Base-by-base conservation (phyloP, 495 filamentous ascomycete species). In the Lepidopterella palustris region DNA sequence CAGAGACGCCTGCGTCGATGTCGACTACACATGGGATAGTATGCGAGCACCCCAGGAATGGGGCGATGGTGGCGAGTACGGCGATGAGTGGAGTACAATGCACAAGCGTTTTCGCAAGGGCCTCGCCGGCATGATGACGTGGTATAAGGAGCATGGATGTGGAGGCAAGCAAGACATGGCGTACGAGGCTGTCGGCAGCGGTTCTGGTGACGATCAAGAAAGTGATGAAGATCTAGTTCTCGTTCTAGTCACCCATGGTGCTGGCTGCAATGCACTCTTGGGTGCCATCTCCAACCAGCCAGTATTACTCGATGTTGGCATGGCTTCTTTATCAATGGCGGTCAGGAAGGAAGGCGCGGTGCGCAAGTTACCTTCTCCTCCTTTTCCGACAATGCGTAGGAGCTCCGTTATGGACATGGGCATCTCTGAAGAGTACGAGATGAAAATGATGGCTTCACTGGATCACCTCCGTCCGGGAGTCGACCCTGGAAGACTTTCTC, bases 11-110 rank as follows among this genome's bases (percentile, higher is more conserved):
- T 96, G 91, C 66, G 81, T 88, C 4, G 83, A 86, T 40, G 80
- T 96, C 15, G 95, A 97, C 72, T 92, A 87, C 67, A 87, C 90
- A 67, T 99, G 93, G 93, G 91, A 99, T 63, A 96, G 90, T 60
- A 92, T 89, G 77, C 81, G 86, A 42, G 76, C 78, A 0, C 83
- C 87, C 0, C 78, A 84, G 24, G 76, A 84, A 26, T 96, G 92
- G 86, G 93, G 91, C 13, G 81, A 88, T 62, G 93, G 93, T 0
- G 95, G 91, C 10, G 82, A 87, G 23, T 87, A 88, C 60, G 90
- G 88, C 0, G 93, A 99, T 68, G 93, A 97, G 73, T 99, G 93
- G 93, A 86, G 89, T 35, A 72, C 79, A 3, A 97, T 99, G 92
- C 95, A 97, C 70, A 86, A 83, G 67, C 80, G 93, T 21, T 93